A percentile compares a stretch with the other conserved stretches of the same genome.
These are phyloP conservation scores for Platismatia glauca DNA, from an alignment of 495 filamentous ascomycete genomes.

Conservation along the genomic window DNA sequence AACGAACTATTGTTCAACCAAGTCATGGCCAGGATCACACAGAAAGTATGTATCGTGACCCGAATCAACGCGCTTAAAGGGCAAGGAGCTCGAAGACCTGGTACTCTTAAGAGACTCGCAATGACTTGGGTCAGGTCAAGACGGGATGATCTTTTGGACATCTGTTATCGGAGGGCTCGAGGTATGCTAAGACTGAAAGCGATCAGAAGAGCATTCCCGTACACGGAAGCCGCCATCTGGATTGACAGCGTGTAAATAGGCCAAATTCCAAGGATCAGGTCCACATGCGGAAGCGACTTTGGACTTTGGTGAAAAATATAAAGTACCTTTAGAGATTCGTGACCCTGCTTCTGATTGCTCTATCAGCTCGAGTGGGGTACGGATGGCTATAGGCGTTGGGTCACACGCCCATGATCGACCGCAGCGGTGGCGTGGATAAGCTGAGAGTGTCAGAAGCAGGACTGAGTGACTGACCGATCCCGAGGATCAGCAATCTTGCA, in stretches of 20 bases:
- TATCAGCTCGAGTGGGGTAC: background rate
- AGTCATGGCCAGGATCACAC: background rate
- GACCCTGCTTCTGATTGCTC: background rate
- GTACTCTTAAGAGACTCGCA: background rate
- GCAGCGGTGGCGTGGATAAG: background rate
- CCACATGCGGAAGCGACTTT: no score
- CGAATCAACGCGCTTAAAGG: background rate
- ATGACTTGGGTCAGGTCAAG: background rate
- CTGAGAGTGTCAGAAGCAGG: background rate
- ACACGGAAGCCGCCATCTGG: background rate
- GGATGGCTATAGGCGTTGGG: background rate
- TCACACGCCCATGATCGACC: background rate
- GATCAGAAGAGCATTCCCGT: background rate
- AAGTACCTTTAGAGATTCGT: background rate
- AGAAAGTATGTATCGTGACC: background rate
- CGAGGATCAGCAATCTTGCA: background rate
- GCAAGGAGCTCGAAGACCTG: background rate
- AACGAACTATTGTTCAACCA: background rate
- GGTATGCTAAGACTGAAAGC: background rate
- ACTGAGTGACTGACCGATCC: background rate
- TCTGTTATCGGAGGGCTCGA: background rate
- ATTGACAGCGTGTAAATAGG: background rate
- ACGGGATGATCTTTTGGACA: background rate
- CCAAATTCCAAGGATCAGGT: background rate
- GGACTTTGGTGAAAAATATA: background rate